phyloP scores from a whole-genome alignment of 2,329 filamentous ascomycete genomes.

The Trichoderma koningii region DNA sequence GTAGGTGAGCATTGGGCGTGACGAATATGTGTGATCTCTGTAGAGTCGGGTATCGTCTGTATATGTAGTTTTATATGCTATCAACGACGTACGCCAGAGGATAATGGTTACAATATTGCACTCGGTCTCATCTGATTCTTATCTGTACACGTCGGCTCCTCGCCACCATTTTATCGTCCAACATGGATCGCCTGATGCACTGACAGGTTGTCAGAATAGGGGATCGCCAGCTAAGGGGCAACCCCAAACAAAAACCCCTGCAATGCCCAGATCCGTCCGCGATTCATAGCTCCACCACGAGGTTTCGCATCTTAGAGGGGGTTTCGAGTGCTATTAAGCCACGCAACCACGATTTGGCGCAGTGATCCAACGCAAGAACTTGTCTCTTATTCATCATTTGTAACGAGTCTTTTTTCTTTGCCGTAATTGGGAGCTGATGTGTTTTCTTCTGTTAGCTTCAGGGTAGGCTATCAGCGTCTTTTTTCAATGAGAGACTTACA shows the following conservation, averaged over 20 bases:
- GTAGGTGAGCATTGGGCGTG: constrained; percentile 20
- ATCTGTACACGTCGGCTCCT: too few species aligned
- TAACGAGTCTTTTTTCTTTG: neutral
- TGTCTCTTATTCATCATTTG: neutral
- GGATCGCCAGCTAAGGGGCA: constrained; percentile 12
- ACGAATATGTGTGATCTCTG: neutral
- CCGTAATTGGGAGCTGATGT: neutral
- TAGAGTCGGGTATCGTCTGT: neutral
- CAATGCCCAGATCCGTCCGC: neutral
- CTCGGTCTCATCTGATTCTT: too few species aligned
- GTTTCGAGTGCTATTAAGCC: constrained; percentile 15
- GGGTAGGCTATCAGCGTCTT: neutral
- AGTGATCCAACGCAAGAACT: constrained; percentile 12
- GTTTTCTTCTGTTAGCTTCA: neutral
- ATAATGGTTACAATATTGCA: too few species aligned
- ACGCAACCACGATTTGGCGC: constrained; percentile 15
- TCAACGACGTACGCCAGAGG: too few species aligned
- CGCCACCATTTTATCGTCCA: too few species aligned
- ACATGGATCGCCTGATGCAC: too few species aligned
- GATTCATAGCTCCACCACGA: constrained; percentile 9
- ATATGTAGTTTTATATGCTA: too few species aligned
- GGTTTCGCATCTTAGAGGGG: constrained; percentile 5
- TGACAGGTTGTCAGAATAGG: neutral
- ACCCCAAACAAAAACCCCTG: neutral
- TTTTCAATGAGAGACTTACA: neutral